Percentiles rank a stretch among this genome's conserved stretches.
phyloP scores from a whole-genome alignment of 2,329 filamentous ascomycete species.

The Akanthomyces dipterigenus region DNA sequence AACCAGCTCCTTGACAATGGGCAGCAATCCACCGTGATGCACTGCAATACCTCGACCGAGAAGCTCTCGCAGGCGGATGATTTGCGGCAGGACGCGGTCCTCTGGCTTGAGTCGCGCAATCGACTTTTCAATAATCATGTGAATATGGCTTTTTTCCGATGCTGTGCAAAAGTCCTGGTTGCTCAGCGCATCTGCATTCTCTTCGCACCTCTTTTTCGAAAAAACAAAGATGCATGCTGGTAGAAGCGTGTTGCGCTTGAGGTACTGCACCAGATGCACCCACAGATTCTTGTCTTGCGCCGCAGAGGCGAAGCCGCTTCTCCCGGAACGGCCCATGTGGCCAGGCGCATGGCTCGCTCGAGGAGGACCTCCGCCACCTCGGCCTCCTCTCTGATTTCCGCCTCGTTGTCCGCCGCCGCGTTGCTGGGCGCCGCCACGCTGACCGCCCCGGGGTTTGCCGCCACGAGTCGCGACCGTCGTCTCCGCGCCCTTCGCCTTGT shows the following conservation, averaged over 20 bases:
- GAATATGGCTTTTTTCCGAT: constrained; percentile 89
- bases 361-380: constrained; percentile 41
- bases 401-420: constrained; percentile 45
- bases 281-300: constrained; percentile 94
- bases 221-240: constrained; percentile 98
- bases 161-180: constrained; percentile 95
- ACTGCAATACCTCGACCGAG: constrained; percentile 87
- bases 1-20: constrained; percentile 96
- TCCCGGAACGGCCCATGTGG: constrained; percentile 84
- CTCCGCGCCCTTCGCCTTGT: constrained; percentile 55
- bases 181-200: constrained; percentile 90
- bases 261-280: constrained; percentile 89
- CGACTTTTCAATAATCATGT: constrained; percentile 96
- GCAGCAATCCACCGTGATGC: constrained; percentile 87
- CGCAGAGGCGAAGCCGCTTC: constrained; percentile 77
- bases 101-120: constrained; percentile 86
- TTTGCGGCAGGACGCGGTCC: constrained; percentile 85
- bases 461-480: constrained; percentile 30
- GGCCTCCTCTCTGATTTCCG: constrained; percentile 48
- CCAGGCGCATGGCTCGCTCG: constrained; percentile 60
- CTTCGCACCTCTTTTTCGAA: constrained; percentile 94
- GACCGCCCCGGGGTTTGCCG: constrained; percentile 29
- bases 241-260: constrained; percentile 79
- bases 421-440: constrained; percentile 30
- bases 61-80: constrained; percentile 77